phyloP scores from a whole-genome alignment of 306 rosid genomes.

The Begonia masoniana region DNA sequence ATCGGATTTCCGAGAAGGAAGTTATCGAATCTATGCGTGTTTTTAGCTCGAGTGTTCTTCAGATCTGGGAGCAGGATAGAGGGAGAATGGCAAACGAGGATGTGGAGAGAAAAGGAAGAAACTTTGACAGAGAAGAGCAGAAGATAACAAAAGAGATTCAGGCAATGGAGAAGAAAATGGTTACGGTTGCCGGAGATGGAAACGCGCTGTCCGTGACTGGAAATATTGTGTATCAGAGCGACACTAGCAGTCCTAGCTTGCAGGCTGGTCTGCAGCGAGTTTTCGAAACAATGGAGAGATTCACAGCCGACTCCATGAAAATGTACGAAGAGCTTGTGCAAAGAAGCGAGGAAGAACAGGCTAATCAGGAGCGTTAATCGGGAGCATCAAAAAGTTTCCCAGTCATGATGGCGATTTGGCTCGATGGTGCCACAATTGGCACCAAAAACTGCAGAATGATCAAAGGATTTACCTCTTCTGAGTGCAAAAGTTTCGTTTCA shows the following conservation, averaged over 20 bases:
- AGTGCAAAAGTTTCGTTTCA: too few species aligned
- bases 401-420: constrained; percentile 7
- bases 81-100: constrained; percentile 59
- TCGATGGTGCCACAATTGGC: too few species aligned
- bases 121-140: constrained; percentile 75
- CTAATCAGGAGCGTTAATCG: constrained; percentile 9
- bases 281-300: constrained; percentile 95
- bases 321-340: constrained; percentile 76
- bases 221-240: constrained; percentile 54
- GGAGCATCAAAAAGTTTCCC: constrained; percentile 30
- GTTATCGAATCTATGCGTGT: constrained; percentile 74
- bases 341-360: constrained; percentile 49
- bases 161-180: constrained; percentile 66
- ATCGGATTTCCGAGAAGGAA: constrained; percentile 77
- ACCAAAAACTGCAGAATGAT: too few species aligned
- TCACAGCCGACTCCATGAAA: constrained; percentile 49
- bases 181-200: constrained; percentile 41
- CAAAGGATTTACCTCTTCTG: too few species aligned
- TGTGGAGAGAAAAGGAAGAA: constrained; percentile 58
- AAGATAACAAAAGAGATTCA: constrained; percentile 76
- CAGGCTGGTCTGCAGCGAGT: constrained; percentile 78
- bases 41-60: constrained; percentile 61
- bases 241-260: constrained; percentile 57
- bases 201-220: constrained; percentile 38
- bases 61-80: constrained; percentile 82